Conservation (phyloP, 495 filamentous ascomycete species). For the Penicillium mononematosum region DNA sequence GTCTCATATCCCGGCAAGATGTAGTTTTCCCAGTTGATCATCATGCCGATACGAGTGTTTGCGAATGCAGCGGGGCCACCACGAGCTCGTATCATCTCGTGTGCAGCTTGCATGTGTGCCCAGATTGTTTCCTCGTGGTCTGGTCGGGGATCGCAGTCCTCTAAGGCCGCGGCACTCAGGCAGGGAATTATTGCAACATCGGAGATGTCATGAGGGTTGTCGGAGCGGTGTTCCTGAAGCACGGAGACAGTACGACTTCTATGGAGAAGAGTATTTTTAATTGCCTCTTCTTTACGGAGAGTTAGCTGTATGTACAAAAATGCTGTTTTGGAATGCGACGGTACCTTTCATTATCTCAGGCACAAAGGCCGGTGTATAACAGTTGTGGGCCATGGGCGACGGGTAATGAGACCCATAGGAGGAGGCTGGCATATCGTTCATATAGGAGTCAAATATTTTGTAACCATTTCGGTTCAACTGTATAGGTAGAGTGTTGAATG, state of each 20-base stretch:
- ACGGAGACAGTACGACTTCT: conserved; percentile 33
- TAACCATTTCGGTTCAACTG: conserved; percentile 33
- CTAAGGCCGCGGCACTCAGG: conserved; percentile 41
- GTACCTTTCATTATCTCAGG: conserved; percentile 41
- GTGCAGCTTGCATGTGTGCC: conserved; percentile 42
- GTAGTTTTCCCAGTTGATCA: conserved; percentile 48
- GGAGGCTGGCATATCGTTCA: conserved; percentile 41
- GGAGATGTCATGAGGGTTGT: conserved; percentile 32
- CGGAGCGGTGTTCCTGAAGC: conserved; percentile 33
- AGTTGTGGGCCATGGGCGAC: conserved; percentile 39
- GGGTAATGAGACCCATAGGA: conserved; percentile 39
- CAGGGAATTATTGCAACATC: conserved; percentile 41
- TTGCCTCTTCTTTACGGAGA: conserved; percentile 35
- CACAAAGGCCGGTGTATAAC: conserved; percentile 40
- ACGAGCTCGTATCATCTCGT: conserved; percentile 40
- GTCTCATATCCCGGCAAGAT: conserved; percentile 42
- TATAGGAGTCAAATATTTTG: conserved; percentile 41
- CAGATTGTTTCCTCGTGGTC: conserved; percentile 40
- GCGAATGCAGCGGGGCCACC: conserved; percentile 39
- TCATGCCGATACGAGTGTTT: conserved; percentile 39
- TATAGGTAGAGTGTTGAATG: conserved; percentile 38
- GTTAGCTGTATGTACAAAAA: conserved; percentile 41
- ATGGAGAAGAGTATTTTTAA: conserved; percentile 28
- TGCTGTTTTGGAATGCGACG: conserved; percentile 40
- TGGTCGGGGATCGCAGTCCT: conserved; percentile 42